Evolutionary conservation across 768 basidiomycete genomes (phyloP).

Genomic region (Podaxis pistillaris): DNA sequence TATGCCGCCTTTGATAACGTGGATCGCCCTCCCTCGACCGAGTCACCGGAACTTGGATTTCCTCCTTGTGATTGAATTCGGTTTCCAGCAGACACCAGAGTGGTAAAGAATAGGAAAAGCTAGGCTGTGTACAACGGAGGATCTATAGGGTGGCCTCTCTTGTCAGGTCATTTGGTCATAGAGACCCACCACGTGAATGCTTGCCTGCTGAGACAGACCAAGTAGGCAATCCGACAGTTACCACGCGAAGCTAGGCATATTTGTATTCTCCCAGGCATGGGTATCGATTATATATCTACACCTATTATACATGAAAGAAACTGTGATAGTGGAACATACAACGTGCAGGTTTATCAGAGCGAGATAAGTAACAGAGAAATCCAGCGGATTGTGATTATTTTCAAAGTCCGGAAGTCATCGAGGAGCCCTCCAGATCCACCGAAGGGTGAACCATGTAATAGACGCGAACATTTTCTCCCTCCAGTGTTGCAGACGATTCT

Average conservation of each 20-base stretch:
- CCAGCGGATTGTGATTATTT: neutral
- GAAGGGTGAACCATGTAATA: constrained; percentile 91
- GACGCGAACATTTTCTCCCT: constrained; percentile 62
- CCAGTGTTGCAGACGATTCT: constrained; percentile 45
- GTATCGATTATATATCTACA: constrained; percentile 17
- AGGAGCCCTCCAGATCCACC: constrained; percentile 69
- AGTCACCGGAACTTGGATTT: neutral
- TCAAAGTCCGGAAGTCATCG: constrained; percentile 36
- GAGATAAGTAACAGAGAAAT: constrained; percentile 15
- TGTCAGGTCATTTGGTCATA: constrained; percentile 1
- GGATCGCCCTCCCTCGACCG: neutral
- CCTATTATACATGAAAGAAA: constrained; percentile 17
- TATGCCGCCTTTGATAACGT: neutral
- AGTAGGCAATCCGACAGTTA: constrained; percentile 12
- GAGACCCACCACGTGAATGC: constrained; percentile 6
- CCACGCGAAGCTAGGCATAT: constrained; percentile 4
- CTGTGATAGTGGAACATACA: constrained; percentile 13
- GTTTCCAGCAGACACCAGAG: neutral
- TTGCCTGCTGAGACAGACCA: constrained; percentile 7
- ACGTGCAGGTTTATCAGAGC: constrained; percentile 16
- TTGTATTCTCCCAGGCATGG: neutral
- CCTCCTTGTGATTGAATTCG: neutral
- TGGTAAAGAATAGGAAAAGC: neutral
- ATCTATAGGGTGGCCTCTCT: neutral
- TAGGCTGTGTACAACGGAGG: neutral